These are phyloP conservation scores for Leishmania turanica DNA, from an alignment of 208 protist genomes.

Conservation along the genomic window DNA sequence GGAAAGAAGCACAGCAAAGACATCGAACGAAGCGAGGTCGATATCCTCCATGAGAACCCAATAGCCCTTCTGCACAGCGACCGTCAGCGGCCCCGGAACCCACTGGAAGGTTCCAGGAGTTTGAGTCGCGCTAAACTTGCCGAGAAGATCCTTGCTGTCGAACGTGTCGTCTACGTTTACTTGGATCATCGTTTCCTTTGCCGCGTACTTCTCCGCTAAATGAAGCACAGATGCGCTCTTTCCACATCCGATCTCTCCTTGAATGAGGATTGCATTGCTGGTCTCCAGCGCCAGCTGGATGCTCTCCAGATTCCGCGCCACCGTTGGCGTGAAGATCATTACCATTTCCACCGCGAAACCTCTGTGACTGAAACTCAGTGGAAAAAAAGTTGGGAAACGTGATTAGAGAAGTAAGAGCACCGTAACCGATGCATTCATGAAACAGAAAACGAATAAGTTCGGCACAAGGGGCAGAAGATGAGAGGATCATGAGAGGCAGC, in stretches of 20 bases:
- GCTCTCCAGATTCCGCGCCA: conserved; percentile 67
- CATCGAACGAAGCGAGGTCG: conserved; percentile 98
- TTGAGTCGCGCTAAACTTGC: conserved; percentile 98
- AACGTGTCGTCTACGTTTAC: conserved; percentile 97
- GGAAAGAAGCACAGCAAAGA: conserved; percentile 97
- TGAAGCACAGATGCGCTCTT: conserved; percentile 78
- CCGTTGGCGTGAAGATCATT: conserved; percentile 79
- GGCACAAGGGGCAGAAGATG: neutral
- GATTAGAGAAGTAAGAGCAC: neutral
- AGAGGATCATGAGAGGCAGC: neutral
- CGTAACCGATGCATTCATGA: neutral
- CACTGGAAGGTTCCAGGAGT: conserved; percentile 98
- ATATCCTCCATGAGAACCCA: conserved; percentile 99
- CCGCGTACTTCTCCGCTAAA: conserved; percentile 57
- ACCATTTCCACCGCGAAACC: neutral
- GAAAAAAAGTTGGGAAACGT: neutral
- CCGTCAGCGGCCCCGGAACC: conserved; percentile 96
- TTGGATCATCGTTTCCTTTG: conserved; percentile 81
- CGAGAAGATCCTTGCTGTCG: conserved; percentile 98
- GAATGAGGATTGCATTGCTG: conserved; percentile 80
- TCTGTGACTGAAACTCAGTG: neutral
- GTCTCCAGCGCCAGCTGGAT: conserved; percentile 60
- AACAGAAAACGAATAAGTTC: neutral
- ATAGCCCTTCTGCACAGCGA: conserved; percentile 94
- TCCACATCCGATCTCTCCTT: conserved; percentile 87